phyloP scores from a whole-genome alignment of 2,329 filamentous ascomycete species.

The Mariannaea sp. region DNA sequence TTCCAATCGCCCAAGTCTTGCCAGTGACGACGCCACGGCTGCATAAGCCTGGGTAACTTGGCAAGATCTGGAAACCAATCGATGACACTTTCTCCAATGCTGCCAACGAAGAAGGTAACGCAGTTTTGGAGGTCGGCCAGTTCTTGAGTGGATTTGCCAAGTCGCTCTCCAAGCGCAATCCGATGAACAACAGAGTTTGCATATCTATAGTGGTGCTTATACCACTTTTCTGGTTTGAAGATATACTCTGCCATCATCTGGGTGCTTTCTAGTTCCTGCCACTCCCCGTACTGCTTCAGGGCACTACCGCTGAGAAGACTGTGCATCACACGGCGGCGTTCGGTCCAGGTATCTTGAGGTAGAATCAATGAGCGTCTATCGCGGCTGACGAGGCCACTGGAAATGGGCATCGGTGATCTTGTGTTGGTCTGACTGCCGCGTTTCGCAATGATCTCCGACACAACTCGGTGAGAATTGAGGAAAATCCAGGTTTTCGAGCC shows the following conservation, averaged over 20 bases:
- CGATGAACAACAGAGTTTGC: slow-evolving; percentile 45
- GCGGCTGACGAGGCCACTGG: slow-evolving; percentile 44
- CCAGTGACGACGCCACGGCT: slow-evolving; percentile 43
- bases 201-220: slow-evolving; percentile 48
- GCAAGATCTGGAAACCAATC: slow-evolving; percentile 46
- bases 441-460: slow-evolving; percentile 45
- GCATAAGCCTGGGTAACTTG: slow-evolving; percentile 40
- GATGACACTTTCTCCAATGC: slow-evolving; percentile 42
- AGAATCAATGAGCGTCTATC: slow-evolving; percentile 41
- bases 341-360: slow-evolving; percentile 42
- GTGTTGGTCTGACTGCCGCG: slow-evolving; percentile 42
- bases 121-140: slow-evolving; percentile 46
- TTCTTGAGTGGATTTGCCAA: slow-evolving; percentile 39
- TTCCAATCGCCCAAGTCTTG: slow-evolving; percentile 41
- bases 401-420: slow-evolving; percentile 33
- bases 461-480: slow-evolving; percentile 47
- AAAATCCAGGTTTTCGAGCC: slow-evolving; percentile 48
- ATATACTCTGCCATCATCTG: slow-evolving; percentile 40
- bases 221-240: slow-evolving; percentile 42
- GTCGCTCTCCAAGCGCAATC: slow-evolving; percentile 42
- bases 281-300: slow-evolving; percentile 40
- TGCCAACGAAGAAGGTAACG: slow-evolving; percentile 42
- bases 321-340: slow-evolving; percentile 47
- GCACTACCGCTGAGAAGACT: slow-evolving; percentile 43
- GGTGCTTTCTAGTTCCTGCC: slow-evolving; percentile 45